phyloP scores from a whole-genome alignment of 371 early-diverging fungal genomes.

The Blakeslea trispora region DNA sequence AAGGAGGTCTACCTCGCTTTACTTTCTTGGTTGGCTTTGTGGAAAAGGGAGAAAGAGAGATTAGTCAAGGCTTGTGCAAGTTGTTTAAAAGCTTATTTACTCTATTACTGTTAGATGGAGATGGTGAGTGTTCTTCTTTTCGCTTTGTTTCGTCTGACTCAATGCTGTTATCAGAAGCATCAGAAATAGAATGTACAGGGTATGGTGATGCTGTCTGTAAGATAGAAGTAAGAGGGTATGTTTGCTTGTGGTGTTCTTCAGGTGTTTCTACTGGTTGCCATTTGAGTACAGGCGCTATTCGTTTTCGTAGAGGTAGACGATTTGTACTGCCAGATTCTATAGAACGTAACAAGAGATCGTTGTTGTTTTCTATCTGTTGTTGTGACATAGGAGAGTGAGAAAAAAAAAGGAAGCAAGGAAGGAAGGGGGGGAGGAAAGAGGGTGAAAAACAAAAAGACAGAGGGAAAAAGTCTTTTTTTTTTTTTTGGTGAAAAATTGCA shows the following conservation, averaged over 20 bases:
- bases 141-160: slow-evolving; percentile 16
- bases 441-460: no score
- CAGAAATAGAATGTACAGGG: slow-evolving; percentile 18
- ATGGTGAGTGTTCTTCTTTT: background rate
- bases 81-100: slow-evolving; percentile 3
- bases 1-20: slow-evolving; percentile 30
- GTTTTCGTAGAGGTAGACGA: slow-evolving; percentile 36
- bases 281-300: slow-evolving; percentile 31
- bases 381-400: no score
- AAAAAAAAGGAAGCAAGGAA: no score
- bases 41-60: background rate
- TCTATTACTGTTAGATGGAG: no score
- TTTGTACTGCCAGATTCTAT: slow-evolving; percentile 19
- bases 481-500: no score
- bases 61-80: no score
- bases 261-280: slow-evolving; percentile 41
- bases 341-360: slow-evolving; percentile 7
- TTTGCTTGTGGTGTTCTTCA: slow-evolving; percentile 27
- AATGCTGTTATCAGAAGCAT: slow-evolving; percentile 4
- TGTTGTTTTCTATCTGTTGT: slow-evolving; percentile 3
- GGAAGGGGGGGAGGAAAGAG: no score
- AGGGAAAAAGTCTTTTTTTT: no score
- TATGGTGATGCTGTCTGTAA: slow-evolving; percentile 13
- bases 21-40: slow-evolving; percentile 27
- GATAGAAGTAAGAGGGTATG: no score